These are phyloP conservation scores for Boechera retrofracta DNA, from an alignment of 345 rosid species.

Conservation along the genomic window DNA sequence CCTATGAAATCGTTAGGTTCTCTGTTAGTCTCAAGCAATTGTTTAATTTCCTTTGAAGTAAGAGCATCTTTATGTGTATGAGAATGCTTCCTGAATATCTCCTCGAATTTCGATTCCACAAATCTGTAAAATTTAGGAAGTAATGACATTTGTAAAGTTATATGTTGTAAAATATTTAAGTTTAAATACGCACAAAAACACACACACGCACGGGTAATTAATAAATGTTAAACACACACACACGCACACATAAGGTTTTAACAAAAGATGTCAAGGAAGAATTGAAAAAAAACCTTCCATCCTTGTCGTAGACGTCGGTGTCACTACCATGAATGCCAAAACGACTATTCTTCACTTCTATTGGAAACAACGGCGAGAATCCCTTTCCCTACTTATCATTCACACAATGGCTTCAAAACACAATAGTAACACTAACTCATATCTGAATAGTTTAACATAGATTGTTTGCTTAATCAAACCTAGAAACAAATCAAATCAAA, in stretches of 20 bases:
- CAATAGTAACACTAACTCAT: neutral
- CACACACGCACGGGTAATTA: neutral
- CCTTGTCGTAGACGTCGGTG: conserved; percentile 66
- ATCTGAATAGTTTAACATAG: conserved; percentile 5
- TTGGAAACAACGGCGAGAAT: conserved; percentile 63
- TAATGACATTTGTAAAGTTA: neutral
- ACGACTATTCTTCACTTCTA: conserved; percentile 64
- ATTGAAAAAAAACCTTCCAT: conserved; percentile 63
- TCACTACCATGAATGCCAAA: conserved; percentile 75
- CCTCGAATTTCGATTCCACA: conserved; percentile 69
- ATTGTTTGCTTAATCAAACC: neutral
- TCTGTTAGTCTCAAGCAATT: conserved; percentile 58
- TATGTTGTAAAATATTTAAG: neutral
- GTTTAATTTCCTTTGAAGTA: conserved; percentile 52
- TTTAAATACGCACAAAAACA: neutral
- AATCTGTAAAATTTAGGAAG: conserved; percentile 50
- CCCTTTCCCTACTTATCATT: conserved; percentile 57
- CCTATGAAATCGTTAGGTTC: conserved; percentile 55
- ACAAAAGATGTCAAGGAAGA: neutral
- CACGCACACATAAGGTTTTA: neutral
- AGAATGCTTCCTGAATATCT: conserved; percentile 68
- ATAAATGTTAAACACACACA: neutral
- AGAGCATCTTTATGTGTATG: conserved; percentile 50
- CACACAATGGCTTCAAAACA: conserved; percentile 15
- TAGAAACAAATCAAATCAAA: neutral